A percentile compares a stretch with the other conserved stretches of the same genome.
Evolutionary conservation across 768 basidiomycete genomes (phyloP).

Genomic region (Strobilomyces echinocephalus): DNA sequence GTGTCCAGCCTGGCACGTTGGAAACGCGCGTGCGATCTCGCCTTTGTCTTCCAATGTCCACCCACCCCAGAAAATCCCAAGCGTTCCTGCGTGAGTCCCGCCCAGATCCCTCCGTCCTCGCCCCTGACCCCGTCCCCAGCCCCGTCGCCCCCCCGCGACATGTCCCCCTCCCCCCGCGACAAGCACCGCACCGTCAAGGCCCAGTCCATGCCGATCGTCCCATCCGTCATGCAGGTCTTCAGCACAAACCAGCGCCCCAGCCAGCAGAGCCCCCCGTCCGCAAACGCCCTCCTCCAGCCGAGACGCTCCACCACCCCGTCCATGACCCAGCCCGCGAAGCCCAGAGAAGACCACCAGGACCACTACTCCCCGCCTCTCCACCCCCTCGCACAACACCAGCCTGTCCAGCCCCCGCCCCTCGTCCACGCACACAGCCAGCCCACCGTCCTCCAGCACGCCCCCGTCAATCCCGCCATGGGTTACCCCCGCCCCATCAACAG

Average conservation of each 20-base stretch:
- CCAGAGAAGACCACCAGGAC: constrained; percentile 27
- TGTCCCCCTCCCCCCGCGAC: constrained; percentile 41
- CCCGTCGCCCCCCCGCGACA: constrained; percentile 36
- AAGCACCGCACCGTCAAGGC: constrained; percentile 53
- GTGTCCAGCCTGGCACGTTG: constrained; percentile 51
- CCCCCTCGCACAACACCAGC: constrained; percentile 31
- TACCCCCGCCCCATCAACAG: constrained; percentile 66
- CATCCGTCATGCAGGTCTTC: constrained; percentile 52
- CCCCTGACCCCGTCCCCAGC: constrained; percentile 22
- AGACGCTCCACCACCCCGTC: constrained; percentile 32
- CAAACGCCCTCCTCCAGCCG: constrained; percentile 32
- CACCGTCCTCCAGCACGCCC: constrained; percentile 20
- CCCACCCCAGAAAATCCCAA: constrained; percentile 52
- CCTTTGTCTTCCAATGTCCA: constrained; percentile 47
- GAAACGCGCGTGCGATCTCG: constrained; percentile 51
- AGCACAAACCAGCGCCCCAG: constrained; percentile 34
- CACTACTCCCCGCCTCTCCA: constrained; percentile 45
- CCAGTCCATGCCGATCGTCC: constrained; percentile 60
- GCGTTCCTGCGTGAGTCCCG: constrained; percentile 46
- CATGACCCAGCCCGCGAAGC: constrained; percentile 29
- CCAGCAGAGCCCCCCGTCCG: constrained; percentile 34
- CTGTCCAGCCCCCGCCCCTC: constrained; percentile 31
- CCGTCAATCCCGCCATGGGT: constrained; percentile 36
- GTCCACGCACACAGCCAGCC: constrained; percentile 25
- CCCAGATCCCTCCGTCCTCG: background rate